Evolutionary conservation across 805 yeast genomes (phyloP).

Genomic region (Starmerella bacillaris): DNA sequence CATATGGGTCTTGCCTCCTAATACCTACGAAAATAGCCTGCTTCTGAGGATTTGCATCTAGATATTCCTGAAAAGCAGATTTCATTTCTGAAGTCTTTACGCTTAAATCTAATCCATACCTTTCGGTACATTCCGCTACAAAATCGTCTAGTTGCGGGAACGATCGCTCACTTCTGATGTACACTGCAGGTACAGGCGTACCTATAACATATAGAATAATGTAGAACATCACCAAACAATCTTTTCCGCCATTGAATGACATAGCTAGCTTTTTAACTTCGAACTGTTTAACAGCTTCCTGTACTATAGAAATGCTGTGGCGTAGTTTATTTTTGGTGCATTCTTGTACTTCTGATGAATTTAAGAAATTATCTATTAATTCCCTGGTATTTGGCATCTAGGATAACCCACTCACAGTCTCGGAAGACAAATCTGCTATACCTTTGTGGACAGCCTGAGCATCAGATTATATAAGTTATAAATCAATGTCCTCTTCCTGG

Average conservation of each 20-base stretch:
- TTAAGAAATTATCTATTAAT: background rate
- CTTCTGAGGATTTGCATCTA: slow-evolving; percentile 34
- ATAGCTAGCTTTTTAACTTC: slow-evolving; percentile 31
- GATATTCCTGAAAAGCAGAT: slow-evolving; percentile 49
- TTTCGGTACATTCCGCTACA: slow-evolving; percentile 34
- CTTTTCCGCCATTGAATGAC: slow-evolving; percentile 93
- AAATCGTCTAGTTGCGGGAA: slow-evolving; percentile 56
- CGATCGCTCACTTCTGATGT: slow-evolving; percentile 55
- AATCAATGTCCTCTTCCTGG: too few relatives aligned
- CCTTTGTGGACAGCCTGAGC: too few relatives aligned
- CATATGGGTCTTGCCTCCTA: slow-evolving; percentile 74
- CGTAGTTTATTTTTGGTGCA: slow-evolving; percentile 17
- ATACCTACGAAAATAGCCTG: slow-evolving; percentile 75
- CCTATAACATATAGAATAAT: slow-evolving; percentile 40
- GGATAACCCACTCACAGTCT: too few relatives aligned
- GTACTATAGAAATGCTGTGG: slow-evolving; percentile 17
- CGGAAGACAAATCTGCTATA: too few relatives aligned
- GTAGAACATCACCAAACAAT: slow-evolving; percentile 75
- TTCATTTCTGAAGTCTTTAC: slow-evolving; percentile 32
- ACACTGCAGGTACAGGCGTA: slow-evolving; percentile 33
- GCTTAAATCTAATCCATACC: slow-evolving; percentile 37
- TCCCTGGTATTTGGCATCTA: background rate
- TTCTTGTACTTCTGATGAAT: background rate
- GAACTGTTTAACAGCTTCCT: slow-evolving; percentile 17
- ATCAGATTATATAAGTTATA: too few relatives aligned